Conservation (phyloP, 441 rosid genomes). For the Corymbia citriodora region DNA sequence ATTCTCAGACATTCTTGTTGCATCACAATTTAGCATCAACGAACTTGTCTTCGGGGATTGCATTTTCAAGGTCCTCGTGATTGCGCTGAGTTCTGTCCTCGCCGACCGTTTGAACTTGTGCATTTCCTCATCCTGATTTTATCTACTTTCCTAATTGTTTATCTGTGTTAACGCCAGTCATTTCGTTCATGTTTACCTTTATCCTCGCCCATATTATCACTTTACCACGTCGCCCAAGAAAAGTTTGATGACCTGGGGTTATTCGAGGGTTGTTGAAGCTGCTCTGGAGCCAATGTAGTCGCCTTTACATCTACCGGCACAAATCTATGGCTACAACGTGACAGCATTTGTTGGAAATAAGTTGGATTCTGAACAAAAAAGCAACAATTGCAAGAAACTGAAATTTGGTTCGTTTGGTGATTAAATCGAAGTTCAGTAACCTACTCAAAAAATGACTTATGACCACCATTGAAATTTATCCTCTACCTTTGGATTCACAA, state of each 20-base stretch:
- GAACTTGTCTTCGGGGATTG: not conserved
- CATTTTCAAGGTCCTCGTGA: not conserved
- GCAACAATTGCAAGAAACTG: no score
- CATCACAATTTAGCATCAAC: not conserved
- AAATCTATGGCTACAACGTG: not conserved
- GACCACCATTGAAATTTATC: no score
- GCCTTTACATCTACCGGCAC: not conserved
- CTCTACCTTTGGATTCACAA: no score
- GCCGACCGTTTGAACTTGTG: not conserved
- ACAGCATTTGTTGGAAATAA: no score
- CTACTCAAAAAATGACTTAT: no score
- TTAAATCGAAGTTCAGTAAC: no score
- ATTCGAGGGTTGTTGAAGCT: not conserved
- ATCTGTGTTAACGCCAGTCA: not conserved
- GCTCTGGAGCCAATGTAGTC: not conserved
- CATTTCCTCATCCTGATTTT: not conserved
- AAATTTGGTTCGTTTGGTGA: no score
- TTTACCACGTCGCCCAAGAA: not conserved
- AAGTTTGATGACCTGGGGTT: not conserved
- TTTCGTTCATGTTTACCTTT: not conserved
- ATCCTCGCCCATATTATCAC: not conserved
- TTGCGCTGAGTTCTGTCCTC: not conserved
- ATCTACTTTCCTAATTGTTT: not conserved
- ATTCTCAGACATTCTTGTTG: not conserved
- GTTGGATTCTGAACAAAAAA: no score